Evolutionary conservation across 768 basidiomycete genomes (phyloP), one percentile per base, ranked within the genome.

Genomic region (Mycena kentingensis): DNA sequence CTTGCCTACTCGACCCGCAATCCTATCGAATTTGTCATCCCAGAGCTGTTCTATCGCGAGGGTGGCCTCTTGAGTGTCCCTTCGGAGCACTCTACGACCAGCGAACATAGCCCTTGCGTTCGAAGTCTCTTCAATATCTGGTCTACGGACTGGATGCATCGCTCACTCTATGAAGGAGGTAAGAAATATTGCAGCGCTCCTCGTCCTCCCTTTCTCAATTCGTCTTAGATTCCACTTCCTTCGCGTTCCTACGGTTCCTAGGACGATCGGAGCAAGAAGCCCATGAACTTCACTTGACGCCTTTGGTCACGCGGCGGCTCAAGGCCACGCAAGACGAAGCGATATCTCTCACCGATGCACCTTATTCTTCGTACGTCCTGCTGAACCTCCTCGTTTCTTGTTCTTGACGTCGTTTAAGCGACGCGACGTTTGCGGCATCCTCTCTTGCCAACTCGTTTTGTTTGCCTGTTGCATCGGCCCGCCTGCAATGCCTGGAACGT

Each of bases 1-100:
- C 74, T 88, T 12, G 85, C 92, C 6, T 96, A 98, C 65, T 94
- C 93, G 10, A 87, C 93, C 4, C 79, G 81, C 47, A 98, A 90
- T 65, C 90, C 90, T 2, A 96, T 99, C 57, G 84, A 90, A 62
- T 84, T 85, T 51, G 66, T 68, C 1, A 70, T 98, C 11, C 96
- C 97, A 3, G 74, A 79, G 58, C 67, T 96, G 21, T 67, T 98
- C 15, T 90, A 88, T 67, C 74, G 80, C 25, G 90, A 92, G 39
- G 88, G 90, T 13, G 90, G 89, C 11, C 68, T 94, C 7, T 57
- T 90, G 18, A 70, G 81, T 56, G 72, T 88, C 38, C 89, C 92
- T 2, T 75, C 70, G 4, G 79, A 87, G 63, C 63, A 74, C n/a
- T 72, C 79, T 15, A 64, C 64, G 15, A 67, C 71, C 15, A 73